Evolutionary conservation across 2,329 filamentous ascomycete genomes (phyloP).

Genomic region (Lasiodiplodia citricola): DNA sequence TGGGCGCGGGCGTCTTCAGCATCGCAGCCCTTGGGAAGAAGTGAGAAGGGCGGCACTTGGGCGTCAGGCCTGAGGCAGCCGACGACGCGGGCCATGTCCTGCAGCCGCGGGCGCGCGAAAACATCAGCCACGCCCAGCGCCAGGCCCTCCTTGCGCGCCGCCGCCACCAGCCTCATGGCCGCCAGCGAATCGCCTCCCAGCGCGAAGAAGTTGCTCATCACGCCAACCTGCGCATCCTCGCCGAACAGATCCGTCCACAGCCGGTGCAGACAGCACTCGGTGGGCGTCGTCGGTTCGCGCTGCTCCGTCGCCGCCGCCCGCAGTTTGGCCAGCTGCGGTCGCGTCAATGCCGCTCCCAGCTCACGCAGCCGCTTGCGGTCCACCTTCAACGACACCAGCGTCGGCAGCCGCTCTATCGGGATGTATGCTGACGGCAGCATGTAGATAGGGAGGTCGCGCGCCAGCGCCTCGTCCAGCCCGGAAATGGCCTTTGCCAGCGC

Average conservation of each 20-base stretch:
- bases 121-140: conserved; percentile 61
- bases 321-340: conserved; percentile 27
- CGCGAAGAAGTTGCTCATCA: conserved; percentile 65
- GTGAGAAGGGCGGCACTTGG: background rate
- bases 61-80: conserved; percentile 28
- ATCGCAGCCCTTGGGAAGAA: too few relatives aligned
- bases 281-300: background rate
- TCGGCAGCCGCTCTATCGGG: conserved; percentile 49
- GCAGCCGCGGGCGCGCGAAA: conserved; percentile 54
- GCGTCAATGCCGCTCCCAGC: conserved; percentile 29
- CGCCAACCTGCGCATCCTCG: conserved; percentile 48
- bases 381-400: conserved; percentile 51
- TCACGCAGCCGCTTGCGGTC: conserved; percentile 33
- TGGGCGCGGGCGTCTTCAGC: too few relatives aligned
- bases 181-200: conserved; percentile 66
- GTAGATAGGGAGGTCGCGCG: conserved; percentile 35
- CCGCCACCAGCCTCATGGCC: conserved; percentile 66
- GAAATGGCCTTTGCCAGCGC: background rate
- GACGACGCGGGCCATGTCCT: conserved; percentile 52
- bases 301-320: background rate
- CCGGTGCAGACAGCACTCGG: conserved; percentile 8
- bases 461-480: conserved; percentile 23
- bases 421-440: conserved; percentile 53
- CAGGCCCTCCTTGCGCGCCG: conserved; percentile 55
- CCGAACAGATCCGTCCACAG: conserved; percentile 27